These are phyloP conservation scores for Colletotrichum ledebouriae DNA, from an alignment of 2,329 filamentous ascomycete genomes.

Conservation along the genomic window DNA sequence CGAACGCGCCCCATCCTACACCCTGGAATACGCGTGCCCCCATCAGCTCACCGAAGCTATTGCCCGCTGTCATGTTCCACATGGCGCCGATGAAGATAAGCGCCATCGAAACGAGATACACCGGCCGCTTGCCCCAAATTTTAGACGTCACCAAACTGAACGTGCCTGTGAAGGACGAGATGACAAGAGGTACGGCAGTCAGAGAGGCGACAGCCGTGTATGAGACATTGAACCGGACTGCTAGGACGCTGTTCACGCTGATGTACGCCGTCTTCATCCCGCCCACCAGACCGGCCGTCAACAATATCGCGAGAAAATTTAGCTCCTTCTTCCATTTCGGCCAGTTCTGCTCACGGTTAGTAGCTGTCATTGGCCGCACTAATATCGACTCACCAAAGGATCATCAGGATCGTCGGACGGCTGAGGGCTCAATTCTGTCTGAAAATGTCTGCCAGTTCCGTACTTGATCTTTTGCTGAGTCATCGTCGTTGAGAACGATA, in stretches of 20 bases:
- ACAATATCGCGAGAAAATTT: constrained; percentile 61
- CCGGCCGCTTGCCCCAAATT: constrained; percentile 65
- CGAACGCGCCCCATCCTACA: constrained; percentile 71
- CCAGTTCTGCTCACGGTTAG: constrained; percentile 63
- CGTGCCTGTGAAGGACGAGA: constrained; percentile 62
- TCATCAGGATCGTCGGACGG: constrained; percentile 68
- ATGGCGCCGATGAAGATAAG: constrained; percentile 63
- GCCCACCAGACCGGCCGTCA: constrained; percentile 60
- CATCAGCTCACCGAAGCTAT: constrained; percentile 62
- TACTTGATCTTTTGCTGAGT: constrained; percentile 60
- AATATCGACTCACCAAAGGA: constrained; percentile 60
- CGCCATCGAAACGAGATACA: constrained; percentile 63
- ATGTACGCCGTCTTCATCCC: constrained; percentile 69
- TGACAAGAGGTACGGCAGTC: constrained; percentile 66
- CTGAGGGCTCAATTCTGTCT: constrained; percentile 65
- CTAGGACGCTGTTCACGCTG: constrained; percentile 60
- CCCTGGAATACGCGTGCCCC: constrained; percentile 67
- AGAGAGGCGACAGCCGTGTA: constrained; percentile 63
- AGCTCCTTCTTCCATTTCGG: constrained; percentile 66
- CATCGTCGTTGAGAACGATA: constrained; percentile 52
- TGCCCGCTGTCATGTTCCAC: constrained; percentile 62
- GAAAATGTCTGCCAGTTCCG: constrained; percentile 57
- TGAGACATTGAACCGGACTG: constrained; percentile 57
- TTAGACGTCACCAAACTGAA: constrained; percentile 58
- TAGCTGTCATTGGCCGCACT: background rate